These are phyloP conservation scores for Schizophyllum amplum DNA, from an alignment of 1,284 basidiomycete species.

Conservation along the genomic window DNA sequence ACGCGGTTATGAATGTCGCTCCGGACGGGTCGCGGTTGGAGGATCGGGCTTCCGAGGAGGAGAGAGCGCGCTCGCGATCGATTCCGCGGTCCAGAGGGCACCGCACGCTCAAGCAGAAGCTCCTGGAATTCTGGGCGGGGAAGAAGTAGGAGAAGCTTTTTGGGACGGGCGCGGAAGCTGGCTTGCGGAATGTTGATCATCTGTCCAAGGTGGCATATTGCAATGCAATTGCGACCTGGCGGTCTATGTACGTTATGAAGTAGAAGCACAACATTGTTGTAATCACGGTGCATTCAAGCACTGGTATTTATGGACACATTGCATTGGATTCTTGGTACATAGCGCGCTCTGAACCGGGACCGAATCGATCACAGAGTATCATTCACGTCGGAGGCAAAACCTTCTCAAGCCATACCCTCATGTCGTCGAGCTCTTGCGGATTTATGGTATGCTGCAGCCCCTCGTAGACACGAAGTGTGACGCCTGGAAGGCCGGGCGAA, in stretches of 20 bases:
- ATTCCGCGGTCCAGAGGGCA: neutral
- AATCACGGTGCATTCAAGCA: too few species aligned
- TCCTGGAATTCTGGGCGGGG: neutral
- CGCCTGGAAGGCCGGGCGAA: neutral
- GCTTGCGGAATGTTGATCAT: too few species aligned
- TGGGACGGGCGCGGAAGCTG: neutral
- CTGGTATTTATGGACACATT: too few species aligned
- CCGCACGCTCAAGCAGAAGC: neutral
- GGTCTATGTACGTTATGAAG: too few species aligned
- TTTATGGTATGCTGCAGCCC: neutral
- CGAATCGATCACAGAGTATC: too few species aligned
- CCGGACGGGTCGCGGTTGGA: neutral
- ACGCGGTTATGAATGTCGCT: conserved; percentile 2
- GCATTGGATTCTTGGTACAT: too few species aligned
- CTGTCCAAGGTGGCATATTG: too few species aligned
- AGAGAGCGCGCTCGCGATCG: neutral
- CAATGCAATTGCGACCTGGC: too few species aligned
- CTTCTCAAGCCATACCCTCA: neutral
- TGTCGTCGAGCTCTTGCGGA: neutral
- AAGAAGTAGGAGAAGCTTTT: neutral
- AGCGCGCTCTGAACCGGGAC: too few species aligned
- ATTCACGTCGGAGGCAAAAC: neutral
- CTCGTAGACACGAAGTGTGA: neutral
- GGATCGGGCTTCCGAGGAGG: neutral
- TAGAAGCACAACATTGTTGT: too few species aligned